These are phyloP conservation scores for Colletotrichum incanum DNA, from an alignment of 2,329 filamentous ascomycete species.

Conservation along the genomic window DNA sequence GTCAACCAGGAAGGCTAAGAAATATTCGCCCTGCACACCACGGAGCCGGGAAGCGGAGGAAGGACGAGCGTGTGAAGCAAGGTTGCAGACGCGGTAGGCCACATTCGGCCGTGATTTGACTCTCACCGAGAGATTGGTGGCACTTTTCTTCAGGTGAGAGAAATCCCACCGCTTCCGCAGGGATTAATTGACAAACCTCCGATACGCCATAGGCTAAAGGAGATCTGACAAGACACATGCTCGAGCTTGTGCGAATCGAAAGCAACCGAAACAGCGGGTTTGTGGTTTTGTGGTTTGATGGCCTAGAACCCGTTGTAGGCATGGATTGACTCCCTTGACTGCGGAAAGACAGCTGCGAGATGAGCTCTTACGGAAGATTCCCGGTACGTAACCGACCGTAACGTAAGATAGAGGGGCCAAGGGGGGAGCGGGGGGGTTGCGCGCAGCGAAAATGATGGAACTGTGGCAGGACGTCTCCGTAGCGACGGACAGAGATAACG, in stretches of 20 bases:
- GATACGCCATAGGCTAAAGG: slow-evolving; percentile 1
- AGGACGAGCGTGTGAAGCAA: background rate
- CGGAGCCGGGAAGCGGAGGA: slow-evolving; percentile 25
- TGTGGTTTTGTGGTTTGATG: background rate
- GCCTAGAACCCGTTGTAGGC: slow-evolving; percentile 27
- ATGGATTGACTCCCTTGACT: slow-evolving; percentile 34
- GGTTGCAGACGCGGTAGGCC: background rate
- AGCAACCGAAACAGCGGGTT: slow-evolving; percentile 25
- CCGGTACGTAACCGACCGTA: slow-evolving; percentile 31
- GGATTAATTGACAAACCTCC: background rate
- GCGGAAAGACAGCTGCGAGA: slow-evolving; percentile 12
- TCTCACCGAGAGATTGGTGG: slow-evolving; percentile 32
- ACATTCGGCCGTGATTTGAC: slow-evolving; percentile 1
- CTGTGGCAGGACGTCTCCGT: slow-evolving; percentile 23
- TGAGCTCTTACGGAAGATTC: slow-evolving; percentile 31
- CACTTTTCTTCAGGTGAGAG: slow-evolving; percentile 14
- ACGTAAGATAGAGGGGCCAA: slow-evolving; percentile 15
- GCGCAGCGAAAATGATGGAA: background rate
- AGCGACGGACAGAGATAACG: slow-evolving; percentile 11
- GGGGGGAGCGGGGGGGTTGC: slow-evolving; percentile 12
- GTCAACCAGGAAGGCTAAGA: background rate
- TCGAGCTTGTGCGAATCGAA: background rate
- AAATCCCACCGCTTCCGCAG: background rate
- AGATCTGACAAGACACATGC: slow-evolving; percentile 7
- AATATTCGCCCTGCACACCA: background rate